Base-by-base conservation (phyloP, 2,329 filamentous ascomycete species). In the Verticillium longisporum region DNA sequence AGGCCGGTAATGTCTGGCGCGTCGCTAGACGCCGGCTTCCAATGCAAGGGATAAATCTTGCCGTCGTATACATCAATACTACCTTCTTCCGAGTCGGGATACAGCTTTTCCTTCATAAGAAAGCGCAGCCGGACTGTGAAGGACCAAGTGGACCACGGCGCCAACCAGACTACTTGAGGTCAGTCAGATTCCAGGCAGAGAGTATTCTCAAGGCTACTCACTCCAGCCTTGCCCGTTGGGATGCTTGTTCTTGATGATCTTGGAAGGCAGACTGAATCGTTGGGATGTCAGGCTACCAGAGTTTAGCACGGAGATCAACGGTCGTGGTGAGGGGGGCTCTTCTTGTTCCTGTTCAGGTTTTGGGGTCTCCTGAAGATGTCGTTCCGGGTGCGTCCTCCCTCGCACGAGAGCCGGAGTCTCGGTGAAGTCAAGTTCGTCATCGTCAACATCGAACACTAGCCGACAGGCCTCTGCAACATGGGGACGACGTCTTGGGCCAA, bases 191-290 rank as follows among this genome's bases (percentile, higher is more conserved):
- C 7, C 10, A 5, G 5, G 58, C 55, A 0, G 36, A 2, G 3
- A 36, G 10, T 10, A 33, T 34, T 10, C 45, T 7, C 10, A 6
- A 10, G 6, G 50, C 33, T 2, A 70, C 73, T 60, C 60, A 77
- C 75, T 75, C 75, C 75, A 77, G 13, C 68, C 70, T 5, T 70
- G 67, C 50, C 65, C 69, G 21, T 71, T 71, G 10, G 66, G 68
- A n/a, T 70, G 64, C 0, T 65, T 66, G 45, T 70, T 73, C 60
- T 67, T 71, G 4, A 73, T 68, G 11, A 66, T 68, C 31, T 67
- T 68, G 26, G 70, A 68, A 0, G 71, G 70, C 38, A 65, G 62
- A 6, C 65, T 67, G 6, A 53, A 53, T 13, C 45, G 45, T 21
- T 21, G 45, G 9, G 45, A 53, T 13, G n/a, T 53, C n/a, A 53